phyloP scores from a whole-genome alignment of 2,329 filamentous ascomycete genomes.

The Apiospora phragmitis region DNA sequence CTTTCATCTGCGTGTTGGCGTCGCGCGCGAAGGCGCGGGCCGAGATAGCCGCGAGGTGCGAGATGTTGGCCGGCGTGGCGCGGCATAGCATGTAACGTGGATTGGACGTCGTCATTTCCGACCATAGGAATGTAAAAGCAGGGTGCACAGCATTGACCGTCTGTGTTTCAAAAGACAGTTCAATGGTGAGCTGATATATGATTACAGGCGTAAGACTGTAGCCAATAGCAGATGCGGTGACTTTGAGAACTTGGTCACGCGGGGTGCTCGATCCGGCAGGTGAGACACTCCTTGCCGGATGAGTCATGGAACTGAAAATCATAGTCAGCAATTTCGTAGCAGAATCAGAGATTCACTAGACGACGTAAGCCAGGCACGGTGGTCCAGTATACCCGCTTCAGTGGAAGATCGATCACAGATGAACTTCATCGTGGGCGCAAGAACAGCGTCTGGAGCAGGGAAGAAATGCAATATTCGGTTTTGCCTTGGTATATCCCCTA shows the following conservation, averaged over 20 bases:
- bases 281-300: not conserved
- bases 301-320: not conserved
- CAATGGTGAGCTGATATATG: not conserved
- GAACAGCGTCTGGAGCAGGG: too few relatives aligned
- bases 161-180: not conserved
- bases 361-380: not conserved
- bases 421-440: not conserved
- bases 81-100: conserved; percentile 22
- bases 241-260: not conserved
- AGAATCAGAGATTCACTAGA: not conserved
- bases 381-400: too few relatives aligned
- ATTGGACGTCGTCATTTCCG: not conserved
- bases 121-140: not conserved
- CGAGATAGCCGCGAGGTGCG: conserved; percentile 30
- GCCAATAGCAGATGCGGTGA: not conserved
- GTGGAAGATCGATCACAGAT: not conserved
- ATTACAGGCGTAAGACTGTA: not conserved
- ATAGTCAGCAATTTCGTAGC: not conserved
- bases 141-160: not conserved
- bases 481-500: not conserved
- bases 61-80: conserved; percentile 29
- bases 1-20: conserved; percentile 36
- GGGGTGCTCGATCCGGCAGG: not conserved
- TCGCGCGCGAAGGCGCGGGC: conserved; percentile 32
- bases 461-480: not conserved